Percentiles rank a stretch among this genome's conserved stretches.
Evolutionary conservation across 371 early-diverging fungal species (phyloP).

Genomic region (Rhizopus stolonifer): DNA sequence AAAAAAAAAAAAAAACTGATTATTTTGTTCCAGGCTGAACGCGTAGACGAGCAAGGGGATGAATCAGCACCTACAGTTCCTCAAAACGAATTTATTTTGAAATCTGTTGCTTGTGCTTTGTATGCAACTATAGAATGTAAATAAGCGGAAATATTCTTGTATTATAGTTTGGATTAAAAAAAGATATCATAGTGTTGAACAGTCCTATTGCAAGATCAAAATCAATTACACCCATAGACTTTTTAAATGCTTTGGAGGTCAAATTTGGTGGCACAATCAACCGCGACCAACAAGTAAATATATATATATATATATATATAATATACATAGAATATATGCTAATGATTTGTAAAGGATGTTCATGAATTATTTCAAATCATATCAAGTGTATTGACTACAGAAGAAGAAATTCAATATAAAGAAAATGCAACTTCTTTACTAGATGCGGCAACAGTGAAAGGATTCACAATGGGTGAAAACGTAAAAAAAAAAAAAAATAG

Average conservation of each 20-base stretch:
- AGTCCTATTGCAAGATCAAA: conserved; percentile 41
- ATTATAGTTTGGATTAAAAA: no score
- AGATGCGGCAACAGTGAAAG: conserved; percentile 34
- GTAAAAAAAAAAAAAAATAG: conserved; percentile 9
- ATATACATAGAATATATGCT: no score
- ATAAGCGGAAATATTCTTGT: no score
- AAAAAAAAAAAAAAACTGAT: conserved; percentile 1
- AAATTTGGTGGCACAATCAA: conserved; percentile 46
- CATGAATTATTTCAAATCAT: conserved; percentile 92
- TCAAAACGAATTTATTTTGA: conserved; percentile 42
- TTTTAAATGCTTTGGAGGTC: conserved; percentile 39
- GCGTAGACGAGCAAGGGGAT: conserved; percentile 52
- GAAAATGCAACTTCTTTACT: conserved; percentile 40
- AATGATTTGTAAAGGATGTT: conserved; percentile 71
- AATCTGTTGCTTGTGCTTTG: conserved; percentile 52
- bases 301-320: neutral
- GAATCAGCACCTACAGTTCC: conserved; percentile 35
- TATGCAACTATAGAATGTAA: conserved; percentile 53
- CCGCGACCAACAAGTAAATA: conserved; percentile 46
- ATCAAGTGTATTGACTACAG: conserved; percentile 74
- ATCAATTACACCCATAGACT: conserved; percentile 40
- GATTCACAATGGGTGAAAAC: conserved; percentile 17
- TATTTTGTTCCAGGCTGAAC: conserved; percentile 39
- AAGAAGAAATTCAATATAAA: conserved; percentile 56
- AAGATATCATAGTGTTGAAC: conserved; percentile 43